These are phyloP conservation scores for Clonostachys solani DNA, from an alignment of 2,329 filamentous ascomycete species.

Conservation along the genomic window DNA sequence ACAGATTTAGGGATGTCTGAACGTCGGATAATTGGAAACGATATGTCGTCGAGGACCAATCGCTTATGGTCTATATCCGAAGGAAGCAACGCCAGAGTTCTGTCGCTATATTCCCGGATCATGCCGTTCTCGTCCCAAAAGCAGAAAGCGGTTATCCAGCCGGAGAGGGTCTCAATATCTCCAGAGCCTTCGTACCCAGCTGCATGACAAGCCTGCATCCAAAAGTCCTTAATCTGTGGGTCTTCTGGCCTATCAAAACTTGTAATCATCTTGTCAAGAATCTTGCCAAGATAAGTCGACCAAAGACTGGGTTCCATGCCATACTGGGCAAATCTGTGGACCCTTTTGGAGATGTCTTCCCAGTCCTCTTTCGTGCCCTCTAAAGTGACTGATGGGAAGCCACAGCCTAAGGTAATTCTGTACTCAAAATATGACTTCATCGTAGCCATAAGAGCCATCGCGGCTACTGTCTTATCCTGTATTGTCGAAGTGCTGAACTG, in stretches of 20 bases:
- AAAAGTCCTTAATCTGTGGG: conserved; percentile 25
- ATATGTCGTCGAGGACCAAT: neutral
- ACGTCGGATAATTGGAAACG: neutral
- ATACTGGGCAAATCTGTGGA: neutral
- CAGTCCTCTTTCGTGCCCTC: conserved; percentile 42
- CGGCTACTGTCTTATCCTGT: conserved; percentile 32
- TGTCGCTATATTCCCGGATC: neutral
- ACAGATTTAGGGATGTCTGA: neutral
- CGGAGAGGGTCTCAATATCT: neutral
- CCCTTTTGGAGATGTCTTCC: conserved; percentile 4
- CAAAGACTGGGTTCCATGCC: neutral
- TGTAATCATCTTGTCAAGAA: conserved; percentile 29
- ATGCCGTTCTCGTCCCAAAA: neutral
- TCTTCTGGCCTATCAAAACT: conserved; percentile 23
- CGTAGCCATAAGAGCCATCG: conserved; percentile 45
- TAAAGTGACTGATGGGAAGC: conserved; percentile 47
- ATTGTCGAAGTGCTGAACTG: conserved; percentile 44
- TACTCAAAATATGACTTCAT: conserved; percentile 45
- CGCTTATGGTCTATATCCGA: neutral
- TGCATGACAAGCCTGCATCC: conserved; percentile 15
- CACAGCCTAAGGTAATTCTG: conserved; percentile 25
- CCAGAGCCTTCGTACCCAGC: neutral
- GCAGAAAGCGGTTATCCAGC: conserved; percentile 2
- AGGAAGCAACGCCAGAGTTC: neutral
- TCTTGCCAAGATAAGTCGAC: conserved; percentile 10